These are phyloP conservation scores for Hemileccinum rubropunctum DNA, from an alignment of 768 basidiomycete species.

Conservation along the genomic window DNA sequence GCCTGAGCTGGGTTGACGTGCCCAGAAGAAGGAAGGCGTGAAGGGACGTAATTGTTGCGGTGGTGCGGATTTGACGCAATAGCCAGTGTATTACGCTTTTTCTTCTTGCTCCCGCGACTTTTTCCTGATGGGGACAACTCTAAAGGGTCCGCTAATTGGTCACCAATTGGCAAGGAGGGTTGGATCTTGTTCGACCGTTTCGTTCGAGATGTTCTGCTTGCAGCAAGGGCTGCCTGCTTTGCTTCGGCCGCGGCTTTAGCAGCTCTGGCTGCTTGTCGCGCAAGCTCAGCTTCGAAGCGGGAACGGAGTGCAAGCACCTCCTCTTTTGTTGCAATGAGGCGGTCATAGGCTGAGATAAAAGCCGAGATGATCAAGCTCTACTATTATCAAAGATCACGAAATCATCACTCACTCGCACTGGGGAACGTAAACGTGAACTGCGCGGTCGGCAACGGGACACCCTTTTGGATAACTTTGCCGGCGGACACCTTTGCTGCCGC, in stretches of 20 bases:
- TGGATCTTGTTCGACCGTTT: constrained; percentile 41
- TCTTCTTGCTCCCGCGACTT: constrained; percentile 64
- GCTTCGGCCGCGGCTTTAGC: constrained; percentile 47
- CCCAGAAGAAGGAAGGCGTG: constrained; percentile 61
- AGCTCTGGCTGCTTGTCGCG: constrained; percentile 61
- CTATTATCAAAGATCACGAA: constrained; percentile 20
- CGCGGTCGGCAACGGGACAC: constrained; percentile 45
- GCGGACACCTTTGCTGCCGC: constrained; percentile 23
- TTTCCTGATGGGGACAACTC: constrained; percentile 36
- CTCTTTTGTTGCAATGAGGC: constrained; percentile 63
- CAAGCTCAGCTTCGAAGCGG: constrained; percentile 72
- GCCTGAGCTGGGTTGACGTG: constrained; percentile 38
- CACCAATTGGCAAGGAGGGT: constrained; percentile 29
- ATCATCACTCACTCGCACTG: constrained; percentile 66
- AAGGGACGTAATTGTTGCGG: constrained; percentile 89
- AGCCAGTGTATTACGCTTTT: constrained; percentile 87
- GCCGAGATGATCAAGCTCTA: constrained; percentile 28
- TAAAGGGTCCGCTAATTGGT: constrained; percentile 37
- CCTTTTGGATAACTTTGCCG: constrained; percentile 13
- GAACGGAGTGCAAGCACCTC: constrained; percentile 64
- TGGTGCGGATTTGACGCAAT: constrained; percentile 97
- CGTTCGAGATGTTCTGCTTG: constrained; percentile 33
- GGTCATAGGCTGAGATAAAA: constrained; percentile 60
- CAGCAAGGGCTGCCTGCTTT: constrained; percentile 46
- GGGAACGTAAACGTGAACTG: constrained; percentile 62